Percentiles rank a stretch among this genome's conserved stretches.
Evolutionary conservation across 1,284 basidiomycete genomes (phyloP).

Genomic region (Waitea zeae): DNA sequence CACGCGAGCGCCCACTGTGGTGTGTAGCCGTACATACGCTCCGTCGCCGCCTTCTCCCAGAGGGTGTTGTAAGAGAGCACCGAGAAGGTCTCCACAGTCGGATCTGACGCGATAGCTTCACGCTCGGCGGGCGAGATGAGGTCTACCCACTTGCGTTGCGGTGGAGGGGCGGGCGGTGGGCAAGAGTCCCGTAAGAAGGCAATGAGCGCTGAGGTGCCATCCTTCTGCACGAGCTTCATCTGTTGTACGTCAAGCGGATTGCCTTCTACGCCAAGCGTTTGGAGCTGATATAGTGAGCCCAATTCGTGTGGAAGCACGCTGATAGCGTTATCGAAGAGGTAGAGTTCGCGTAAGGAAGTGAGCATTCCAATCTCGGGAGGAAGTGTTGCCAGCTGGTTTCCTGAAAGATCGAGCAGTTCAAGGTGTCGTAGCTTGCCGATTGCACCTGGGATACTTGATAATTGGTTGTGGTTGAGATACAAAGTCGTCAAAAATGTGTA

Average conservation of each 20-base stretch:
- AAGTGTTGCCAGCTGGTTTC: conserved; percentile 68
- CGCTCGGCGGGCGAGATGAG: conserved; percentile 58
- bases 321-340: conserved; percentile 91
- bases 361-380: conserved; percentile 89
- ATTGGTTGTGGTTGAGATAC: conserved; percentile 94
- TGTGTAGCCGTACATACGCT: conserved; percentile 90
- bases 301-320: conserved; percentile 75
- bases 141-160: conserved; percentile 70
- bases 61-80: conserved; percentile 91
- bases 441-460: conserved; percentile 68
- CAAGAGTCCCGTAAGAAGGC: conserved; percentile 80
- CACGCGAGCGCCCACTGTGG: conserved; percentile 92
- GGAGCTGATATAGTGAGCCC: conserved; percentile 84
- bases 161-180: conserved; percentile 70
- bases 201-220: conserved; percentile 81
- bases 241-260: conserved; percentile 78
- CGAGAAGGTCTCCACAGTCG: conserved; percentile 57
- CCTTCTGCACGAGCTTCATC: conserved; percentile 78
- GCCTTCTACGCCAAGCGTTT: conserved; percentile 88
- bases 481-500: conserved; percentile 88
- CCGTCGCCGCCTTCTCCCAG: conserved; percentile 83
- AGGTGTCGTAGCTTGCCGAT: conserved; percentile 79
- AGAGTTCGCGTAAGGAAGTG: conserved; percentile 79
- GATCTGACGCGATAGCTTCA: conserved; percentile 34
- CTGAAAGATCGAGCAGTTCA: conserved; percentile 84